These are phyloP conservation scores for Dactylellina parvicollis DNA, from an alignment of 2,329 filamentous ascomycete genomes.

Conservation along the genomic window DNA sequence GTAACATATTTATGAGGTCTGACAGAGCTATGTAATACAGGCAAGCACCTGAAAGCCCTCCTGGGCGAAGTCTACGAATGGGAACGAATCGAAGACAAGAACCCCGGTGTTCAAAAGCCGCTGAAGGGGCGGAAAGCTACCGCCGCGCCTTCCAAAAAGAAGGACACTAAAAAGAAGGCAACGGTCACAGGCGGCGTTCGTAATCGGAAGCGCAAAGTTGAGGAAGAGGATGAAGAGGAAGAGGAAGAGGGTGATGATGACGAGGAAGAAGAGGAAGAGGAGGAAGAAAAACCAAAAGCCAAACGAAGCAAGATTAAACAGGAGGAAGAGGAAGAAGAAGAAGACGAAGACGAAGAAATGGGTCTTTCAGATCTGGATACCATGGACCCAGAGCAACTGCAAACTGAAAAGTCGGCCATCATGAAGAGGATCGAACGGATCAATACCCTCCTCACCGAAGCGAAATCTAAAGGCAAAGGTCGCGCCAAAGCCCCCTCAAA, in stretches of 20 bases:
- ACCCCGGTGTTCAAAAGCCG: conserved; percentile 23
- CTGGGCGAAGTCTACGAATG: conserved; percentile 56
- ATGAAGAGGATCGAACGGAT: conserved; percentile 34
- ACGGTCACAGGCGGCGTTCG: conserved; percentile 8
- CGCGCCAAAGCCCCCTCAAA: background rate
- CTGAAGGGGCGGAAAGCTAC: conserved; percentile 10
- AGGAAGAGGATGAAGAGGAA: conserved; percentile 46
- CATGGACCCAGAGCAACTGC: conserved; percentile 35
- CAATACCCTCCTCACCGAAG: conserved; percentile 21
- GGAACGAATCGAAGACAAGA: conserved; percentile 53
- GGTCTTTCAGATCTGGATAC: conserved; percentile 43
- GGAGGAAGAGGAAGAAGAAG: conserved; percentile 26
- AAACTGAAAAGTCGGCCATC: conserved; percentile 35
- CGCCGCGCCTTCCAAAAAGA: background rate
- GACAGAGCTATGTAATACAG: background rate
- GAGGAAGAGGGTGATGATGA: conserved; percentile 37
- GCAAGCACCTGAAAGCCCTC: conserved; percentile 55
- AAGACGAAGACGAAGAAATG: conserved; percentile 53
- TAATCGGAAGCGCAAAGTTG: conserved; percentile 31
- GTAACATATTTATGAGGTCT: background rate
- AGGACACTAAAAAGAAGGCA: conserved; percentile 21
- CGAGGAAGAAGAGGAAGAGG: conserved; percentile 43
- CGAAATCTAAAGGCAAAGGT: conserved; percentile 39
- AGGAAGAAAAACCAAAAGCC: conserved; percentile 20
- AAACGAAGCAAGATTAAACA: conserved; percentile 29